Base-by-base conservation (phyloP, 140 eudicot genomes). In the Flaveria floridana region DNA sequence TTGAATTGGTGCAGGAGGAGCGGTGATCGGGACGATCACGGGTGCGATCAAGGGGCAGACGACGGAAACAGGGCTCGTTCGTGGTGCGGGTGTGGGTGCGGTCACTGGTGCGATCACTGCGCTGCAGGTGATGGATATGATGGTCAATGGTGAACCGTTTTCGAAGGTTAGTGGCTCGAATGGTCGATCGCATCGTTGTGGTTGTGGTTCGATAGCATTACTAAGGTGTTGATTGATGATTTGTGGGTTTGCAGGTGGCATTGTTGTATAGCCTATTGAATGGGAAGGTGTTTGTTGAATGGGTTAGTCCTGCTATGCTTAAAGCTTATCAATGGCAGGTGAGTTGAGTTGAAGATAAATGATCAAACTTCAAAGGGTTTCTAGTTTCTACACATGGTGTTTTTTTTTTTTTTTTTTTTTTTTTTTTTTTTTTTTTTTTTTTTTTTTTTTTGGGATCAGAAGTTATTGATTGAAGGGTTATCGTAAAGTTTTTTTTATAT, bases 301-400 rank as follows among this genome's bases (percentile, higher is more conserved):
- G 96, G 96, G 96, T 83, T 16, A 84, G 92, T 65, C 98, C 98
- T 70, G 95, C 98, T 15, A 80, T 89, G 65, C 87, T 89, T 14
- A 92, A 87, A 77, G 97, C 97, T 47, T 92, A 89, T 53, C 97
- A 84, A 65, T 92, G 92, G 92, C 97, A 91, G 83, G 97, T 91
- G 65, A 72, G 73, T 23, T 23, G 1, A 23, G 25, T 71, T 48
- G 3, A 56, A 68, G 15, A 39, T 28, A 0, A 42, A 39, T 21
- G 48, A 42, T 46, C 37, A 9, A 53, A 76, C 10, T 26, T 26
- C 30, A 26, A 26, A 26, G 30, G 30, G 30, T 26, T 26, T 26
- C 28, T 25, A 25, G 14, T 51, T 59, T 23, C 9, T 25, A 71
- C 76, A 71, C 79, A 63, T 74, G 72, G 79, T 47, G 79, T 62